Conservation (phyloP, 2,329 filamentous ascomycete species). For the Pseudodiploospora longispora region DNA sequence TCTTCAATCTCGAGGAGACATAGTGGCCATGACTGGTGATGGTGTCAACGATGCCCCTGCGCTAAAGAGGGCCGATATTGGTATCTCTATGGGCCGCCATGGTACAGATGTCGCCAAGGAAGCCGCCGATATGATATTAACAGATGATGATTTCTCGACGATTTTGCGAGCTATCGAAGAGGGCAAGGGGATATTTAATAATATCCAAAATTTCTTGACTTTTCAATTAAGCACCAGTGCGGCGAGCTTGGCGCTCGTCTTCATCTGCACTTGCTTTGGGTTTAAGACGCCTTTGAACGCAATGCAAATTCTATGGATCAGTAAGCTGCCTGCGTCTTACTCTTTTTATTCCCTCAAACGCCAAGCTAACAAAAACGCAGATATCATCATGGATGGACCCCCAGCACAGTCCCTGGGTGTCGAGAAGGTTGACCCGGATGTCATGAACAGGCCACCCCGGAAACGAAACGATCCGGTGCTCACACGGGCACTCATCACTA, state of each 20-base stretch:
- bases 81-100: constrained; percentile 90
- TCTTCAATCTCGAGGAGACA: constrained; percentile 84
- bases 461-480: constrained; percentile 82
- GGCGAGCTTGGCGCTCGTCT: constrained; percentile 81
- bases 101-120: constrained; percentile 98
- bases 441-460: constrained; percentile 84
- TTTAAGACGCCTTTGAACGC: constrained; percentile 95
- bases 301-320: constrained; percentile 99
- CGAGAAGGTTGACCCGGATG: constrained; percentile 85
- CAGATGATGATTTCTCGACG: constrained; percentile 81
- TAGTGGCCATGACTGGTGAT: constrained; percentile 98
- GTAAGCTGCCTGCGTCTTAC: constrained; percentile 45
- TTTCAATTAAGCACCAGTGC: constrained; percentile 98
- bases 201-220: constrained; percentile 98
- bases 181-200: constrained; percentile 98
- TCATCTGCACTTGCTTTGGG: constrained; percentile 85
- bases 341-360: too few species aligned
- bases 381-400: constrained; percentile 99
- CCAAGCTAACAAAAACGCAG: constrained; percentile 36
- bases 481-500: constrained; percentile 71
- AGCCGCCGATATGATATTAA: constrained; percentile 87
- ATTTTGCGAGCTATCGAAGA: constrained; percentile 96
- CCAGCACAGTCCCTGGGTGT: constrained; percentile 95
- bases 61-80: constrained; percentile 94
- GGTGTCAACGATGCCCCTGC: constrained; percentile 97